Evolutionary conservation across 257 asterid genomes (phyloP).

Genomic region (Euphrasia confusa): DNA sequence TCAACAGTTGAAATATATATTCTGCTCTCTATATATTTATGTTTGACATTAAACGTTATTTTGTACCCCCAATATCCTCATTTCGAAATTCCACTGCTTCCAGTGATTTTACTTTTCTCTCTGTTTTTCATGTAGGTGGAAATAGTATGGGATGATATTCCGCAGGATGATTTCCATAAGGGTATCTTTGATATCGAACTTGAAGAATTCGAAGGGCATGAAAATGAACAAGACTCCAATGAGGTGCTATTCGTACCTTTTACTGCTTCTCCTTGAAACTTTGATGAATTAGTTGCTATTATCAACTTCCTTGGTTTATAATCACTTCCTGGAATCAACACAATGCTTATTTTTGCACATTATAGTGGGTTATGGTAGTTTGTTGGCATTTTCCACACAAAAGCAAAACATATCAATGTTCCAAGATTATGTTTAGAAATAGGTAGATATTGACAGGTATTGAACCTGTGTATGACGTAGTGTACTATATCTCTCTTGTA

Average conservation of each 20-base stretch:
- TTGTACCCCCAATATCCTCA: too few relatives aligned
- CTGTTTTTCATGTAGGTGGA: slow-evolving; percentile 48
- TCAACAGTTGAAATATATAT: too few relatives aligned
- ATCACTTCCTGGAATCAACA: slow-evolving; percentile 1
- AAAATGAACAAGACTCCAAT: slow-evolving; percentile 42
- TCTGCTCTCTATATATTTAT: too few relatives aligned
- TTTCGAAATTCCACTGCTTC: too few relatives aligned
- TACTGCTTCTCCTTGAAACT: slow-evolving; percentile 9
- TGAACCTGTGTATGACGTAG: not conserved
- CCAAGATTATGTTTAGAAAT: not conserved
- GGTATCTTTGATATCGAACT: slow-evolving; percentile 85
- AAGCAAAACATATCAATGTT: not conserved
- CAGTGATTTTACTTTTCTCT: slow-evolving; percentile 15
- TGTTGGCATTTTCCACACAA: not conserved
- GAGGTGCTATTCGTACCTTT: slow-evolving; percentile 41
- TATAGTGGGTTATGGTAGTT: not conserved
- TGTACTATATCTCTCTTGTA: slow-evolving; percentile 1
- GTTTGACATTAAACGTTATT: too few relatives aligned
- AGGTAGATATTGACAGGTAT: not conserved
- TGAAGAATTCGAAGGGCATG: slow-evolving; percentile 64
- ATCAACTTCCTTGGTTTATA: not conserved
- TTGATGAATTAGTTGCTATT: not conserved
- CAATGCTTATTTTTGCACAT: slow-evolving; percentile 1
- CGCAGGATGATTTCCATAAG: slow-evolving; percentile 70
- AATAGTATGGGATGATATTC: slow-evolving; percentile 73